Percentiles rank a stretch among this genome's conserved stretches.
Conservation (phyloP, 2,329 filamentous ascomycete genomes). For the Leptographium galeiforme region DNA sequence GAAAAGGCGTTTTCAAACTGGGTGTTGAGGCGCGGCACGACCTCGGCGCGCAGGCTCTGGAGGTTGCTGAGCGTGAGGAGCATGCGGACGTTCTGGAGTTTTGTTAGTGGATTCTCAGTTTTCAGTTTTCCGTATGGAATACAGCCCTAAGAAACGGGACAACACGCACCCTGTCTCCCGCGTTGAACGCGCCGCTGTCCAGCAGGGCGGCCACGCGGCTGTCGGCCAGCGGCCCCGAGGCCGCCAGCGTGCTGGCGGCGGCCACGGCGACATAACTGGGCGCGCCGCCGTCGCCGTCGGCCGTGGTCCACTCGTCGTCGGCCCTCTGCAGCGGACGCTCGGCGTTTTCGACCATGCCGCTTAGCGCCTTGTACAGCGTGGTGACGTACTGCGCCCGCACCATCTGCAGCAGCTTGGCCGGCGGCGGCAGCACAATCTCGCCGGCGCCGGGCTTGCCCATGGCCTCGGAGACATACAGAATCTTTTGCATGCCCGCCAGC, state of each 20-base stretch:
- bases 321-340: slow-evolving; percentile 57
- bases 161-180: slow-evolving; percentile 44
- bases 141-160: no score
- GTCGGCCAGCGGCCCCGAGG: slow-evolving; percentile 6
- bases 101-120: no score
- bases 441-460: slow-evolving; percentile 58
- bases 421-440: slow-evolving; percentile 73
- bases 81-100: slow-evolving; percentile 81
- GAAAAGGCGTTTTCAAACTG: slow-evolving; percentile 92
- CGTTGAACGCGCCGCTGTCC: slow-evolving; percentile 35
- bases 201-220: slow-evolving; percentile 20
- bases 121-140: no score
- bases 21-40: slow-evolving; percentile 77
- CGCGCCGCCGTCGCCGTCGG: slow-evolving; percentile 14
- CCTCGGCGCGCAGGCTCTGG: slow-evolving; percentile 63
- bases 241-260: slow-evolving; percentile 2
- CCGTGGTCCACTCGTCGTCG: slow-evolving; percentile 47
- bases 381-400: slow-evolving; percentile 86
- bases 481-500: slow-evolving; percentile 81
- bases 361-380: slow-evolving; percentile 84
- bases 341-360: slow-evolving; percentile 94
- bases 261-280: slow-evolving; percentile 23
- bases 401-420: slow-evolving; percentile 77
- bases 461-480: slow-evolving; percentile 82
- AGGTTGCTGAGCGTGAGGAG: slow-evolving; percentile 90